These are phyloP conservation scores for Helotiales sp. DNA, from an alignment of 2,329 filamentous ascomycete species.

Conservation along the genomic window DNA sequence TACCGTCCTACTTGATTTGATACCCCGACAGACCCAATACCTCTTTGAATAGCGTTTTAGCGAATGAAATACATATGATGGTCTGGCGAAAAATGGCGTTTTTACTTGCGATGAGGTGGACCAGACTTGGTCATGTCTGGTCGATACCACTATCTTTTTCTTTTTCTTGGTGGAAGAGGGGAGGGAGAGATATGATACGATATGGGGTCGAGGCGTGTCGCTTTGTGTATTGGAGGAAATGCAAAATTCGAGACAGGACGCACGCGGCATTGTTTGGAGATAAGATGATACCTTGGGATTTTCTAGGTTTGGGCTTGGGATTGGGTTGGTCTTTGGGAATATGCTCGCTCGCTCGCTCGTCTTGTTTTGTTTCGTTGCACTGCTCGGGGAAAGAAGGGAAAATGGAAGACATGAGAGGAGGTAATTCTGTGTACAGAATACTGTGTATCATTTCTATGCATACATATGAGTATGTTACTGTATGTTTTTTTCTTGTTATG, in stretches of 20 bases:
- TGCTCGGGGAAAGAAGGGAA: not conserved
- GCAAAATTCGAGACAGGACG: not conserved
- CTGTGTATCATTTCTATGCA: not conserved
- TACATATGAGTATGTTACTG: not conserved
- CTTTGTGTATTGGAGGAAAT: too few species aligned
- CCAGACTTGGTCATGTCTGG: not conserved
- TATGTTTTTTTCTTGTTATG: not conserved
- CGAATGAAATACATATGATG: constrained; percentile 26
- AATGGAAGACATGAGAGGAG: not conserved
- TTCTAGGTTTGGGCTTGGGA: not conserved
- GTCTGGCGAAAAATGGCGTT: constrained; percentile 14
- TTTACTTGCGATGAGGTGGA: constrained; percentile 6
- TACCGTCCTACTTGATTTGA: constrained; percentile 39
- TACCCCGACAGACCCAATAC: constrained; percentile 35
- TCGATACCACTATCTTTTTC: not conserved
- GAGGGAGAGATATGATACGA: not conserved
- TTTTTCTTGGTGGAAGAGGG: not conserved
- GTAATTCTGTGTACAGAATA: not conserved
- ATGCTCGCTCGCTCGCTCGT: not conserved
- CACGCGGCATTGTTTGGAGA: not conserved
- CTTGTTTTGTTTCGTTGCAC: not conserved
- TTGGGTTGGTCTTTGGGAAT: not conserved
- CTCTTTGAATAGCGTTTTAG: constrained; percentile 46
- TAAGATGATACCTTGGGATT: not conserved
- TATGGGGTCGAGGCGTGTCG: too few species aligned